phyloP scores from a whole-genome alignment of 495 filamentous ascomycete species.

The Apodospora peruviana region DNA sequence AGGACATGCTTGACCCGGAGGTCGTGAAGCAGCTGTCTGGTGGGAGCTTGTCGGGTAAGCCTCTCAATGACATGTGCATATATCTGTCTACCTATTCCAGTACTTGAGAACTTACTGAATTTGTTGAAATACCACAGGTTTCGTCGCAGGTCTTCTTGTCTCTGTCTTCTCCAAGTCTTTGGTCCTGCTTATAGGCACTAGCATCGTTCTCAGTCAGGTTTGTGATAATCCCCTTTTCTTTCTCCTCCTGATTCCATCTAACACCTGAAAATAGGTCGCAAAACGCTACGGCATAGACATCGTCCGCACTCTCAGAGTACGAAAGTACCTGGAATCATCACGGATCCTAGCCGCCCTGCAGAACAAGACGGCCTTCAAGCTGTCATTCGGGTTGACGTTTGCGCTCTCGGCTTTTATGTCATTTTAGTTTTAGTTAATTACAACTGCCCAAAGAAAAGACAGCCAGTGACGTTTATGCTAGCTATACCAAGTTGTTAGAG shows the following conservation, averaged over 20 bases:
- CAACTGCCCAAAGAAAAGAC: too few relatives aligned
- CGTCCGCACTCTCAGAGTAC: conserved; percentile 29
- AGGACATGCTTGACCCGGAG: conserved; percentile 40
- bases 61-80: background rate
- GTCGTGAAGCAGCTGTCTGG: conserved; percentile 62
- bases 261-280: conserved; percentile 48
- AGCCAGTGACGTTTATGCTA: too few relatives aligned
- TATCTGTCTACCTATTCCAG: too few relatives aligned
- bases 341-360: conserved; percentile 54
- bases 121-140: too few relatives aligned
- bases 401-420: conserved; percentile 68
- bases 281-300: conserved; percentile 70
- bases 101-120: too few relatives aligned
- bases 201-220: conserved; percentile 68
- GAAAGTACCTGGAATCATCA: conserved; percentile 42
- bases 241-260: conserved; percentile 1
- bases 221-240: conserved; percentile 15
- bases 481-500: too few relatives aligned
- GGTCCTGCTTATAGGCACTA: conserved; percentile 65
- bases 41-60: conserved; percentile 59
- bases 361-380: conserved; percentile 68
- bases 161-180: conserved; percentile 70
- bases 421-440: too few relatives aligned
- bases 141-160: conserved; percentile 65
- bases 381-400: conserved; percentile 73